Percentiles rank a stretch among this genome's conserved stretches.
Conservation (phyloP, 2,329 filamentous ascomycete genomes). For the Phialocephala sp. region DNA sequence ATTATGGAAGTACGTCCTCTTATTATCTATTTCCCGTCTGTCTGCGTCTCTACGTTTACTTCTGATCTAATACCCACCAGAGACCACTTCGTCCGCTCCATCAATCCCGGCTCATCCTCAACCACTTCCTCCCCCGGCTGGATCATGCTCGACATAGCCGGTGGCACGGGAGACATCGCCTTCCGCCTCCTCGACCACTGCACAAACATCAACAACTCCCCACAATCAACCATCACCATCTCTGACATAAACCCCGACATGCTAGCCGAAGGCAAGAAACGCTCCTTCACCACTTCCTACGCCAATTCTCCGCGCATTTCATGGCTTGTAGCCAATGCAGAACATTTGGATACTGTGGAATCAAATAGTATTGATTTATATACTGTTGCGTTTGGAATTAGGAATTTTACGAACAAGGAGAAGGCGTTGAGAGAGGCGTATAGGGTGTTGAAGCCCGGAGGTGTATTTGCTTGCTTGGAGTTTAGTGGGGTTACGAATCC, state of each 20-base stretch:
- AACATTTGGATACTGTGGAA: slow-evolving; percentile 71
- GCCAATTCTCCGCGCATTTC: slow-evolving; percentile 62
- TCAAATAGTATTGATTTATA: slow-evolving; percentile 86
- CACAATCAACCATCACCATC: slow-evolving; percentile 83
- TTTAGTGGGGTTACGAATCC: slow-evolving; percentile 81
- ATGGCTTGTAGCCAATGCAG: slow-evolving; percentile 92
- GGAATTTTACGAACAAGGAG: slow-evolving; percentile 94
- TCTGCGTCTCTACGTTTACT: not conserved
- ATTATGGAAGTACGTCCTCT: slow-evolving; percentile 75
- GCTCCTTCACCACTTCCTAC: slow-evolving; percentile 63
- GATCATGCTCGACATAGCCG: slow-evolving; percentile 92
- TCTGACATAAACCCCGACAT: slow-evolving; percentile 97
- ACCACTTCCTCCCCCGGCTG: slow-evolving; percentile 56
- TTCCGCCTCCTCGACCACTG: slow-evolving; percentile 94
- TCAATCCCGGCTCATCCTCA: slow-evolving; percentile 70
- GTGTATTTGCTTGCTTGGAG: slow-evolving; percentile 95
- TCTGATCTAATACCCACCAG: slow-evolving; percentile 42
- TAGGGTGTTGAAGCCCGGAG: slow-evolving; percentile 89
- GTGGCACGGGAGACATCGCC: slow-evolving; percentile 96
- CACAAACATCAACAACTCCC: slow-evolving; percentile 79
- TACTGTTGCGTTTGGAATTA: slow-evolving; percentile 95
- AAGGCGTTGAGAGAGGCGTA: slow-evolving; percentile 82
- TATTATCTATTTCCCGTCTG: not conserved
- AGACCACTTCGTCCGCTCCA: slow-evolving; percentile 90
- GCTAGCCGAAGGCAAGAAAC: slow-evolving; percentile 85